phyloP scores from a whole-genome alignment of 2,329 filamentous ascomycete genomes.

The Byssochlamys sp. region DNA sequence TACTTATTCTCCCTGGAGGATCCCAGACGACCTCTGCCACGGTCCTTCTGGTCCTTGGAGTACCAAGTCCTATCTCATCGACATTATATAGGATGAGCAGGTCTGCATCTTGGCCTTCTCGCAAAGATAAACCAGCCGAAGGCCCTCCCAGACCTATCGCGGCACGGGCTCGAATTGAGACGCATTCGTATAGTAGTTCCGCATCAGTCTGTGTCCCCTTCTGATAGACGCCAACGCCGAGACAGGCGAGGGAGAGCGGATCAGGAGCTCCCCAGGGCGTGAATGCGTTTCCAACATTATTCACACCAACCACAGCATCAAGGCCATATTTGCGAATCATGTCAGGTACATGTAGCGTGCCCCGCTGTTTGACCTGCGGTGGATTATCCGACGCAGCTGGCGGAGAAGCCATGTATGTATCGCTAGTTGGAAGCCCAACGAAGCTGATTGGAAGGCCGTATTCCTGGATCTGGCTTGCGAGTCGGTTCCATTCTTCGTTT shows the following conservation, averaged over 20 bases:
- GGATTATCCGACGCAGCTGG: conserved; percentile 14
- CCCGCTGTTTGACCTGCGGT: conserved; percentile 32
- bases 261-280: conserved; percentile 61
- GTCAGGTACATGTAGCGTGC: conserved; percentile 52
- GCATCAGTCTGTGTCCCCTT: conserved; percentile 53
- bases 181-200: conserved; percentile 47
- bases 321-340: conserved; percentile 52
- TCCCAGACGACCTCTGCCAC: conserved; percentile 32
- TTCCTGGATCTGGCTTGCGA: conserved; percentile 41
- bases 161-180: conserved; percentile 35
- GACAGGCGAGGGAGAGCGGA: conserved; percentile 52
- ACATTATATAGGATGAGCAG: conserved; percentile 17
- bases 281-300: conserved; percentile 67
- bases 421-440: conserved; percentile 60
- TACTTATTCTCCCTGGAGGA: conserved; percentile 19
- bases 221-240: conserved; percentile 59
- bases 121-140: conserved; percentile 4
- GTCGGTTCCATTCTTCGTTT: conserved; percentile 39
- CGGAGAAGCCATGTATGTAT: conserved; percentile 61
- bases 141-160: conserved; percentile 22
- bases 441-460: conserved; percentile 52
- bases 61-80: conserved; percentile 23
- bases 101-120: conserved; percentile 9
- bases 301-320: conserved; percentile 54
- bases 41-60: conserved; percentile 17